Base-by-base conservation (phyloP, 176 grass and related monocot species). In the Elymus sibiricus region DNA sequence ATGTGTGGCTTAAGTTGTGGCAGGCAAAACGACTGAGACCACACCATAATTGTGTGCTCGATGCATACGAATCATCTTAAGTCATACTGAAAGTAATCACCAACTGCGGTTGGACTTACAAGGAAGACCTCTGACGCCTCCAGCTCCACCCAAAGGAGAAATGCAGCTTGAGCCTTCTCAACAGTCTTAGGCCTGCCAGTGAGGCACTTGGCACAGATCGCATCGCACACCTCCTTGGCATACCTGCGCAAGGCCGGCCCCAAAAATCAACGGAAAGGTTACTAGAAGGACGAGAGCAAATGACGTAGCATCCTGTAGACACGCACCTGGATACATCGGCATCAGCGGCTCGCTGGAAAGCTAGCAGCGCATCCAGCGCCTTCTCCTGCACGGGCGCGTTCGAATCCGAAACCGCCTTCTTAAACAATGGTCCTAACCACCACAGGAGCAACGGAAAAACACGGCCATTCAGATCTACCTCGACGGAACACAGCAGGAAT, bases 301-400 rank as follows among this genome's bases (percentile, higher is more conserved):
- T 34, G 75, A 16, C 5, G 34, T 25, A 70, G 59, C 40, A 59
- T 25, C 74, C 46, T 73, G 40, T 26, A 75, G 64, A 1, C 26
- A 68, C 55, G 19, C 79, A 96, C 97, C 94, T 96, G 7, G 89
- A 91, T 11, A 83, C 92, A 85, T 99, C 97, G 11, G 97, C 92
- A 83, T 99, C 97, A 15, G 97, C 90, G 6, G 97, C 97, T 73
- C 94, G 92, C 61, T 88, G 88, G 82, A 99, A 99, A 12, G 92
- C 92, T 81, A 96, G 87, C 31, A 99, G 92, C 49, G 94, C 97
- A 88, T 99, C 94, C 34, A 99, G 58, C 29, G 94, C 97, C 76
- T 96, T 99, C 94, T 99, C 97, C 85, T 99, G 97, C 32, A 99
- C 97, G 2, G 97, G 97, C 13, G 97, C 97, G 71, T 99, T 99